Evolutionary conservation across 176 grass and related monocot species (phyloP).

Genomic region (Carex parvula): DNA sequence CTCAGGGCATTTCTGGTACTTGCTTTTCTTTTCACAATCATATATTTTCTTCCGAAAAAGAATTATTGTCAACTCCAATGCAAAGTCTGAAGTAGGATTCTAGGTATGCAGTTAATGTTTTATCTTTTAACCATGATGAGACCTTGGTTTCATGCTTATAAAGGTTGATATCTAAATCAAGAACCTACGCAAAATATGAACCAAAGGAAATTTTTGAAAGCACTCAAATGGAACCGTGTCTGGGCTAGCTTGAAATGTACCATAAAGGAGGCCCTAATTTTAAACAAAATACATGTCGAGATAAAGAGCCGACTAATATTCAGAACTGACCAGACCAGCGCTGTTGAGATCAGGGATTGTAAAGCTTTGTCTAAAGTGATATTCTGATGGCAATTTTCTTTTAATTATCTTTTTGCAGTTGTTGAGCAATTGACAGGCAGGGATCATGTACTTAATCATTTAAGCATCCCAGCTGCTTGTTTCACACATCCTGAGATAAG

Average conservation of each 20-base stretch:
- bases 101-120: slow-evolving; percentile 3
- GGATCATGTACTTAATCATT: slow-evolving; percentile 85
- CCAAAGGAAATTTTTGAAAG: background rate
- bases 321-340: background rate
- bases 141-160: background rate
- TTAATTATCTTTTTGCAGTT: slow-evolving; percentile 45
- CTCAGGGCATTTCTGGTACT: slow-evolving; percentile 91
- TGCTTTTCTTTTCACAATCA: background rate
- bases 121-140: background rate
- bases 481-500: slow-evolving; percentile 99
- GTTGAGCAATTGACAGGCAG: slow-evolving; percentile 75
- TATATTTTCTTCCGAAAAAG: slow-evolving; percentile 7
- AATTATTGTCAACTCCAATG: background rate
- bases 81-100: background rate
- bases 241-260: background rate
- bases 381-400: slow-evolving; percentile 18
- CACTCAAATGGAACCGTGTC: background rate
- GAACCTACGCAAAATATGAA: background rate
- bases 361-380: background rate
- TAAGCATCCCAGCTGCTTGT: slow-evolving; percentile 91
- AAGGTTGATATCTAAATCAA: background rate
- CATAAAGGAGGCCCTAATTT: background rate
- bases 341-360: background rate
- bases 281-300: background rate
- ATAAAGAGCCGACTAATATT: background rate